phyloP scores from a whole-genome alignment of 2,329 filamentous ascomycete genomes.

The Eutypella sp. region DNA sequence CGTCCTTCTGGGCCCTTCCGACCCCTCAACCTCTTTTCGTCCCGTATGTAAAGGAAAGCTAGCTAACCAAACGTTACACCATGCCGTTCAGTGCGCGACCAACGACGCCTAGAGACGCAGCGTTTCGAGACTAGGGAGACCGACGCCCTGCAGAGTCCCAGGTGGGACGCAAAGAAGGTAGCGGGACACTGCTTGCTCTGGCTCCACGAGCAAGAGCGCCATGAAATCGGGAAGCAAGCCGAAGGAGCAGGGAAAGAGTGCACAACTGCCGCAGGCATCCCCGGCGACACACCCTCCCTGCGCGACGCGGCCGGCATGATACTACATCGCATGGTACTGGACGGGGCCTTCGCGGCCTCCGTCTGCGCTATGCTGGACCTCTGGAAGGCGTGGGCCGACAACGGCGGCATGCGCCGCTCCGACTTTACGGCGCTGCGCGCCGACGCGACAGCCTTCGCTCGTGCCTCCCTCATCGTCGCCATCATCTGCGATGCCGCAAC shows the following conservation, averaged over 20 bases:
- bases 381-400: slow-evolving; percentile 52
- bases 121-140: slow-evolving; percentile 40
- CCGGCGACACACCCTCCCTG: slow-evolving; percentile 22
- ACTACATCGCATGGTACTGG: slow-evolving; percentile 48
- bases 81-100: slow-evolving; percentile 42
- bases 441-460: slow-evolving; percentile 38
- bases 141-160: slow-evolving; percentile 49
- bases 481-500: slow-evolving; percentile 41
- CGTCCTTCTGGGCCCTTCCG: too few relatives aligned
- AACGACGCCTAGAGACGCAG: slow-evolving; percentile 32
- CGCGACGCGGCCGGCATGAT: slow-evolving; percentile 41
- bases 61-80: background rate
- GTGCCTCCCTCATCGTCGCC: slow-evolving; percentile 43
- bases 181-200: slow-evolving; percentile 41
- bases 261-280: background rate
- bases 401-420: slow-evolving; percentile 46
- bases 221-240: background rate
- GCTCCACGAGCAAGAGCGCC: slow-evolving; percentile 30
- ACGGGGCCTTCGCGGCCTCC: slow-evolving; percentile 36
- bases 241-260: background rate
- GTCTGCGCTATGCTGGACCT: slow-evolving; percentile 42
- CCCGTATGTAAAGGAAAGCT: too few relatives aligned
- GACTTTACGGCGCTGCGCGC: slow-evolving; percentile 37
- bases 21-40: too few relatives aligned
- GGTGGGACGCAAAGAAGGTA: slow-evolving; percentile 44